Evolutionary conservation across 768 basidiomycete genomes (phyloP).

Genomic region (Mycena vitilis): DNA sequence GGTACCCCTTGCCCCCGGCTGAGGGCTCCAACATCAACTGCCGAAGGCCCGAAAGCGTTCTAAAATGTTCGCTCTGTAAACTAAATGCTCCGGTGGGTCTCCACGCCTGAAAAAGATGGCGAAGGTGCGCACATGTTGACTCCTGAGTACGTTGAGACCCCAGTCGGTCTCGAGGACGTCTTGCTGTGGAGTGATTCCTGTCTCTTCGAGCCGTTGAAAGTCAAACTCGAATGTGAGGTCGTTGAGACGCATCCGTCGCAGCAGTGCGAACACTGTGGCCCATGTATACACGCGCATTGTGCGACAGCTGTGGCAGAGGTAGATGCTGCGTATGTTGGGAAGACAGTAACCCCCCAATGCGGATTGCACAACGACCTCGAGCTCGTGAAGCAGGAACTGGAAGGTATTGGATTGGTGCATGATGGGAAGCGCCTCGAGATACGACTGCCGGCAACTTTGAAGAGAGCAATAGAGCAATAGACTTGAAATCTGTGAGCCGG

Average conservation of each 20-base stretch:
- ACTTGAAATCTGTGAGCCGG: too few species aligned
- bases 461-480: too few species aligned
- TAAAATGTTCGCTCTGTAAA: background rate
- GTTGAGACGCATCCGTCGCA: conserved; percentile 2
- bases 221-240: conserved; percentile 8
- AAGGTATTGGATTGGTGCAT: conserved; percentile 21
- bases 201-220: background rate
- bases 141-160: background rate
- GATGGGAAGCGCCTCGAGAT: conserved; percentile 22
- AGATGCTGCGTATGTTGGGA: conserved; percentile 12
- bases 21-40: conserved; percentile 6
- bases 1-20: too few species aligned
- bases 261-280: background rate
- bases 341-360: conserved; percentile 12
- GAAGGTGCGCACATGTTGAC: background rate
- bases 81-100: background rate
- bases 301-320: background rate
- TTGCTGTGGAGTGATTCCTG: background rate
- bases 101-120: background rate
- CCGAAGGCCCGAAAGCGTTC: background rate
- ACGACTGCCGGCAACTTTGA: conserved; percentile 28
- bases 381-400: background rate
- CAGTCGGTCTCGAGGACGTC: background rate
- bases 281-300: background rate
- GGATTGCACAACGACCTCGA: background rate